These are phyloP conservation scores for Capsicum pubescens DNA, from an alignment of 257 asterid species.

Conservation along the genomic window DNA sequence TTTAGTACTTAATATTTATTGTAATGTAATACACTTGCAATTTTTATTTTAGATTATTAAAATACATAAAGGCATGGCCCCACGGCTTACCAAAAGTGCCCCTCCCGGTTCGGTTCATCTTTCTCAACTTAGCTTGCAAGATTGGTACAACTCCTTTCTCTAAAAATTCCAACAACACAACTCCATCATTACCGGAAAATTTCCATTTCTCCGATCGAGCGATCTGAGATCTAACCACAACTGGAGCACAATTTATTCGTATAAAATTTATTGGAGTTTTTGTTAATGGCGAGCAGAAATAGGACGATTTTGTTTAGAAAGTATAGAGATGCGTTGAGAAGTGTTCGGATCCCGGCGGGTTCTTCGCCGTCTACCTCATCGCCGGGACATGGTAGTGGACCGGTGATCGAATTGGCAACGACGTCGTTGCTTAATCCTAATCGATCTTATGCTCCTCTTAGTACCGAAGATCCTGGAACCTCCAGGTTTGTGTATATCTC, in stretches of 20 bases:
- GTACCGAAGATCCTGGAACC: constrained; percentile 74
- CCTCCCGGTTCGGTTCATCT: constrained; percentile 19
- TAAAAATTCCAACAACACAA: not conserved
- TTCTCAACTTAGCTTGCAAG: constrained; percentile 28
- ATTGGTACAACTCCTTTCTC: not conserved
- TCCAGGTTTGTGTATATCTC: constrained; percentile 46
- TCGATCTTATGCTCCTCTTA: constrained; percentile 62
- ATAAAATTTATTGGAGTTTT: not conserved
- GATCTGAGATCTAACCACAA: constrained; percentile 40
- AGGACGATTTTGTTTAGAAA: constrained; percentile 80
- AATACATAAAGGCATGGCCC: not conserved
- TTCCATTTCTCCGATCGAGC: not conserved
- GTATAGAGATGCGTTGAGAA: constrained; percentile 89
- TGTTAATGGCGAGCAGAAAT: constrained; percentile 87
- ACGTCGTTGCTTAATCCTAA: constrained; percentile 78
- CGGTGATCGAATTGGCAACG: constrained; percentile 91
- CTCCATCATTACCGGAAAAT: constrained; percentile 33
- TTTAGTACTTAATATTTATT: too few species aligned
- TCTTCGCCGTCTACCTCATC: constrained; percentile 64
- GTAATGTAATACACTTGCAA: too few species aligned
- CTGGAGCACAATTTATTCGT: not conserved
- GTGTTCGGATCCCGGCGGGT: constrained; percentile 79
- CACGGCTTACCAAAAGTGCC: not conserved
- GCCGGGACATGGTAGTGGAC: constrained; percentile 65
- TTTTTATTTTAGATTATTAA: not conserved